These are phyloP conservation scores for Wickerhamiella alocasiicola DNA, from an alignment of 805 yeast species.

Conservation along the genomic window DNA sequence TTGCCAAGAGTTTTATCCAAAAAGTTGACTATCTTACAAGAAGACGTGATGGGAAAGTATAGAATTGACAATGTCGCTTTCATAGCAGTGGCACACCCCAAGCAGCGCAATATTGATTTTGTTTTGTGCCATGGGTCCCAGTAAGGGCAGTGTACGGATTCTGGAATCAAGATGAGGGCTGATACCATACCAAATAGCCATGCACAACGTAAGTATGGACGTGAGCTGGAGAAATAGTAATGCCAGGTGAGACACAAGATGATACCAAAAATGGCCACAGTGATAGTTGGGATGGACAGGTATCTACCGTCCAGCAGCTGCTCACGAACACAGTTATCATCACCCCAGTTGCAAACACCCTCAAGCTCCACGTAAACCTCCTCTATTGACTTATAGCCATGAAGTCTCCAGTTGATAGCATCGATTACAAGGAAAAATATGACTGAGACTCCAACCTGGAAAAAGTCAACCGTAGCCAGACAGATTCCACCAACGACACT, in stretches of 20 bases:
- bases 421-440: neutral
- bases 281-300: neutral
- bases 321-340: neutral
- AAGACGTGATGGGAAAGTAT: neutral
- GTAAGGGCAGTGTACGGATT: constrained; percentile 1
- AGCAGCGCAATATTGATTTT: neutral
- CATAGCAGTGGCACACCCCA: neutral
- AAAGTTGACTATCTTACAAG: neutral
- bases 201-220: neutral
- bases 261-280: constrained; percentile 1
- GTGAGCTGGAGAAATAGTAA: neutral
- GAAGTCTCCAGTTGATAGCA: neutral
- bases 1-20: neutral
- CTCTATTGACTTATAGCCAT: neutral
- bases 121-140: constrained; percentile 5
- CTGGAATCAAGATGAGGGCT: constrained; percentile 1
- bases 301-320: neutral
- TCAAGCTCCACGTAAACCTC: neutral
- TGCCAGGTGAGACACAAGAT: constrained; percentile 2
- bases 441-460: neutral
- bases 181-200: constrained; percentile 3
- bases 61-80: neutral
- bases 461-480: neutral
- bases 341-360: neutral
- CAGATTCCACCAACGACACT: neutral